Evolutionary conservation across 441 rosid genomes (phyloP).

Genomic region (Macaranga tanarius): DNA sequence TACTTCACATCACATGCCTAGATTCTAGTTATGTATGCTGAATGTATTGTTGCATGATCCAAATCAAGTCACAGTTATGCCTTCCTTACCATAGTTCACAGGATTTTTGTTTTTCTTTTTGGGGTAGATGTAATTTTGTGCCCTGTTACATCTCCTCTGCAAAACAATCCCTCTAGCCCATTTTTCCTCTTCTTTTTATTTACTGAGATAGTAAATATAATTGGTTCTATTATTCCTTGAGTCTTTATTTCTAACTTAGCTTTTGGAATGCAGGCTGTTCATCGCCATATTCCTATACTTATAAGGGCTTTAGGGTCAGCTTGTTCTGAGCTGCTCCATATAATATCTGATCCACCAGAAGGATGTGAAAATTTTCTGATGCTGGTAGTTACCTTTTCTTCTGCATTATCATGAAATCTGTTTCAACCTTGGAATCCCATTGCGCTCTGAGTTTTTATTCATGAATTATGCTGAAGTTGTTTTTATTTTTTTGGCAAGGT

Average conservation of each 20-base stretch:
- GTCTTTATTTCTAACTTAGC: background rate
- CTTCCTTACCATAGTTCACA: background rate
- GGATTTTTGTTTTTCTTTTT: background rate
- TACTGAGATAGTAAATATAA: background rate
- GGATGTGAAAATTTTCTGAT: conserved; percentile 98
- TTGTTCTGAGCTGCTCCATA: conserved; percentile 65
- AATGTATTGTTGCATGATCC: background rate
- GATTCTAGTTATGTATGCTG: background rate
- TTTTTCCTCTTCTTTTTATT: background rate
- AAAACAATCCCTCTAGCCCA: background rate
- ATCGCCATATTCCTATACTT: conserved; percentile 89
- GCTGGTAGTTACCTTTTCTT: conserved; percentile 49
- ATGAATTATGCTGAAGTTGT: conserved; percentile 31
- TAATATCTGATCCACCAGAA: conserved; percentile 95
- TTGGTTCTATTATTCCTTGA: background rate
- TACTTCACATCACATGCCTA: background rate
- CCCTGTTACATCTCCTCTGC: too few relatives aligned
- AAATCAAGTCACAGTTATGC: background rate
- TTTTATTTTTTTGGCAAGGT: conserved; percentile 53
- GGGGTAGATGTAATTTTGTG: background rate
- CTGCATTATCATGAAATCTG: conserved; percentile 16
- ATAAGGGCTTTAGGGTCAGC: conserved; percentile 88
- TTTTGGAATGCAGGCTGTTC: conserved; percentile 66
- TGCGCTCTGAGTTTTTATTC: conserved; percentile 13
- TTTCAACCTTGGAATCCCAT: conserved; percentile 21